phyloP scores from a whole-genome alignment of 345 rosid species.

The Salix koriyanagi region DNA sequence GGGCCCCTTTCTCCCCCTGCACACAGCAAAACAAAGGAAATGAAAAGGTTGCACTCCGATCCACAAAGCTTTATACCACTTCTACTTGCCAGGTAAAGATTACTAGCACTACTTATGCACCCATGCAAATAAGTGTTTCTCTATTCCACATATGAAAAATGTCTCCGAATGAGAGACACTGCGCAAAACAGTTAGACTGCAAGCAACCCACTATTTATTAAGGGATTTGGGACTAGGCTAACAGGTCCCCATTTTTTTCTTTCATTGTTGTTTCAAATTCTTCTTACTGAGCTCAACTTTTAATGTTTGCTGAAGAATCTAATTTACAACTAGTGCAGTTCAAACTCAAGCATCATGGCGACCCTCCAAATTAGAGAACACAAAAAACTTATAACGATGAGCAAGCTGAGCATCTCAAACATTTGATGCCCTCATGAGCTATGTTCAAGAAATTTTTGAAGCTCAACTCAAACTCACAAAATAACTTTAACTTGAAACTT shows the following conservation, averaged over 20 bases:
- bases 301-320: neutral
- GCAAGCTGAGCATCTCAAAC: no score
- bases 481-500: no score
- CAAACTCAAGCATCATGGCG: neutral
- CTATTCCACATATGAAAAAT: neutral
- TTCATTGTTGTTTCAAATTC: no score
- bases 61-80: neutral
- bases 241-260: neutral
- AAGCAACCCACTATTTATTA: neutral
- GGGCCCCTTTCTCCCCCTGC: conserved; percentile 87
- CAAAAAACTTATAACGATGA: neutral
- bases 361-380: neutral
- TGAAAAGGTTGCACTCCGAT: neutral
- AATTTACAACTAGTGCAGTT: neutral
- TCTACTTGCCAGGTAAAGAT: neutral
- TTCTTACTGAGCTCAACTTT: neutral
- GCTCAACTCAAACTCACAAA: neutral
- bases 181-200: neutral
- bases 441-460: neutral
- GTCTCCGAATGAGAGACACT: neutral
- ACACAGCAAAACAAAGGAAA: conserved; percentile 12
- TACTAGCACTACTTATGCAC: neutral
- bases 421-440: neutral
- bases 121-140: neutral
- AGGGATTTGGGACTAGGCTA: neutral